Base-by-base conservation (phyloP, 2,329 filamentous ascomycete species). In the Ophiostoma pallidulum region DNA sequence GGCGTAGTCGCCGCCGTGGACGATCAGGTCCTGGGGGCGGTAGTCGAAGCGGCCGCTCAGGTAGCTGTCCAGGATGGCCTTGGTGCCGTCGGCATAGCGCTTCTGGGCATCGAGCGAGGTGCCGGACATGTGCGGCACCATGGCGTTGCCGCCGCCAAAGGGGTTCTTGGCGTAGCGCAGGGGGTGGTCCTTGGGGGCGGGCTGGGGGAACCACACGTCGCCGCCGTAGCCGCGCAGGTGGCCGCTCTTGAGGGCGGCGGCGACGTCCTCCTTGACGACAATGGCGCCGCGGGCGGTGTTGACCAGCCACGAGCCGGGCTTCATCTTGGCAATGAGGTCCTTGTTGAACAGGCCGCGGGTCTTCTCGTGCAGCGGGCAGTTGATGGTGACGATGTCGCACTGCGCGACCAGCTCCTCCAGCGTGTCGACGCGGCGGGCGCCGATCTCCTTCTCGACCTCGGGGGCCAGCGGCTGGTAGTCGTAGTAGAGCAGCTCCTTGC, bases 221-320 rank as follows among this genome's bases (percentile, higher is more conserved):
- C 86, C 86, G 56, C 79, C 87, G 73, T 94, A 94, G 57, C 87
- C 87, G 62, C 85, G 83, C 63, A 94, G 85, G 69, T 97, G 90
- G 61, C 92, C 92, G 29, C 76, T 79, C 76, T 91, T 88, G 66
- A 98, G 80, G 42, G 92, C 92, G 24, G 84, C 90, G 54, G 92
- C 92, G 49, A 98, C 92, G 59, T 97, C 92, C 73, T 97, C 91
- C 81, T 97, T 97, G 73, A 97, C 91, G 60, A 98, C 90, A 65
- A 98, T 98, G 69, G 92, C 92, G 62, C 92, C 92, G 67, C 92
- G 92, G 59, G 92, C 92, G 29, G 92, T 98, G 84, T 98, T 98
- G 74, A 98, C 74, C 65, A 98, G 85, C 87, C 92, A 97, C 35
- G 89, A 85, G 62, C 89, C 90, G 67, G 84, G 84, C 86, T 97